Evolutionary conservation across 371 early-diverging fungal genomes (phyloP).

Genomic region (Nematocida displodere): DNA sequence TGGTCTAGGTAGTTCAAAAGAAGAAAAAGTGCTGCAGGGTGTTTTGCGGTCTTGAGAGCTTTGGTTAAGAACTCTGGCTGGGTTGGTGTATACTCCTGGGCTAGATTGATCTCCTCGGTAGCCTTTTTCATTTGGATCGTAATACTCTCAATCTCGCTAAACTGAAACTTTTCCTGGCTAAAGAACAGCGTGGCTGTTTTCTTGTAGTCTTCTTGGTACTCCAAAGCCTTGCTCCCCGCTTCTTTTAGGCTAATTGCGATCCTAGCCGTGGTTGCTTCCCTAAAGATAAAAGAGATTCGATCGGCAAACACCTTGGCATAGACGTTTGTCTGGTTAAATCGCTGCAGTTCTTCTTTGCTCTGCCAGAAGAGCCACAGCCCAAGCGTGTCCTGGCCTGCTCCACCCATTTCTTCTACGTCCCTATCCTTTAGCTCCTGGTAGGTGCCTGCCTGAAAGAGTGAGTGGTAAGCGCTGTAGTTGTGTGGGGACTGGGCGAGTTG

Average conservation of each 20-base stretch:
- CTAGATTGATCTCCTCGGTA: constrained; percentile 16
- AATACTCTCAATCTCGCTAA: background rate
- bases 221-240: background rate
- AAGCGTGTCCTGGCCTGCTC: constrained; percentile 46
- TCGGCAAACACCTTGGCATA: constrained; percentile 32
- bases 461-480: constrained; percentile 55
- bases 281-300: constrained; percentile 27
- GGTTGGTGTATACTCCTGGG: background rate
- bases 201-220: constrained; percentile 1
- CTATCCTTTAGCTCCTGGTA: background rate
- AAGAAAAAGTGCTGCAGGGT: constrained; percentile 8
- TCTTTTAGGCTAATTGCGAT: constrained; percentile 14
- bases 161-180: background rate
- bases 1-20: background rate
- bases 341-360: constrained; percentile 1
- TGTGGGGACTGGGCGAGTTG: constrained; percentile 31
- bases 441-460: background rate
- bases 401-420: constrained; percentile 33
- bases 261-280: background rate
- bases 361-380: constrained; percentile 50
- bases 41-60: constrained; percentile 11
- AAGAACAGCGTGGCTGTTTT: background rate
- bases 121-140: background rate
- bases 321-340: constrained; percentile 12
- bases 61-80: constrained; percentile 20